phyloP scores from a whole-genome alignment of 2,329 filamentous ascomycete genomes.

The Microsporum ferrugineum region DNA sequence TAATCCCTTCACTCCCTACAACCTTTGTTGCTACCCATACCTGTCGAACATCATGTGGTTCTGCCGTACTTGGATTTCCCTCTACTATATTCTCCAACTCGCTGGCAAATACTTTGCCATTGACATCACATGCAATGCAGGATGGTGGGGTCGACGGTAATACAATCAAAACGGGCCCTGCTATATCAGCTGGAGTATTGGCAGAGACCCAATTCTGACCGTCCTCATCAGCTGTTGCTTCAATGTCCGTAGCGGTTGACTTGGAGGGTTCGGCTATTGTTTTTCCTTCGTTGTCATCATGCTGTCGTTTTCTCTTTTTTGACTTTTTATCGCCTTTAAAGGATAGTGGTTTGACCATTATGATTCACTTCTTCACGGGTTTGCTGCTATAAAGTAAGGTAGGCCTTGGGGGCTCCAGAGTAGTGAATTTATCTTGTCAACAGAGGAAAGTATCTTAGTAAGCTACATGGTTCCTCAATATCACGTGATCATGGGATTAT shows the following conservation, averaged over 20 bases:
- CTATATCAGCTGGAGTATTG: slow-evolving; percentile 60
- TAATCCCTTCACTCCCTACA: slow-evolving; percentile 66
- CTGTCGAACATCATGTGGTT: slow-evolving; percentile 90
- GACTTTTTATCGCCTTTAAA: slow-evolving; percentile 98
- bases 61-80: slow-evolving; percentile 66
- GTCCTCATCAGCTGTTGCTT: slow-evolving; percentile 32
- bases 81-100: slow-evolving; percentile 81
- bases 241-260: slow-evolving; percentile 16
- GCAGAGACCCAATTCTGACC: slow-evolving; percentile 91
- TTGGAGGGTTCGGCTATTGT: slow-evolving; percentile 23
- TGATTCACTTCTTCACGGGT: slow-evolving; percentile 7
- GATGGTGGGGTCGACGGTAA: slow-evolving; percentile 62
- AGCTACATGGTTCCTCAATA: too few relatives aligned
- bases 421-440: too few relatives aligned
- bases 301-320: slow-evolving; percentile 76
- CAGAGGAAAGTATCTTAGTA: too few relatives aligned
- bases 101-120: slow-evolving; percentile 74
- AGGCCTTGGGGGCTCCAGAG: too few relatives aligned
- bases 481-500: not conserved
- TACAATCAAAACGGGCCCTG: slow-evolving; percentile 72
- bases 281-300: slow-evolving; percentile 38
- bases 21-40: slow-evolving; percentile 87
- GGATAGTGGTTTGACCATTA: slow-evolving; percentile 62
- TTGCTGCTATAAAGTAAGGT: not conserved
- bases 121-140: slow-evolving; percentile 73